Base-by-base conservation (phyloP, 2,329 filamentous ascomycete genomes). In the Colletotrichum chlorophyti region DNA sequence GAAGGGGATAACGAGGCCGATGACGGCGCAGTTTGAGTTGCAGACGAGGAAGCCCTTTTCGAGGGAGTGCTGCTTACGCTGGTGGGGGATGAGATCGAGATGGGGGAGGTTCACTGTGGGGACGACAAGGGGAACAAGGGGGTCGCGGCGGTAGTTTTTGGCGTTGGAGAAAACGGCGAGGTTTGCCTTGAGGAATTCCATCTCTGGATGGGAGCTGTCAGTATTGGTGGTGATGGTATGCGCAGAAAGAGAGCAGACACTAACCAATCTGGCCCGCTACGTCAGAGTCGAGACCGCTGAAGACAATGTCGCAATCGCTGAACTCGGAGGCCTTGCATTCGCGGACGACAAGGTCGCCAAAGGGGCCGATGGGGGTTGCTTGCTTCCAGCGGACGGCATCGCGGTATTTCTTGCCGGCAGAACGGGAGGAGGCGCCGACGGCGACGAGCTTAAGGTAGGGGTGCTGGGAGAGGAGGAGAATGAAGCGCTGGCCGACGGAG, bases 11-110 rank as follows among this genome's bases (percentile, higher is more conserved):
- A 97, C 94, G 58, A 98, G 86, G 43, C 94, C 94, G 68, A 98
- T 97, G 69, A 97, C 94, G 54, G 94, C 94, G 78, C 95, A 99
- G 79, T 98, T 98, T 64, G 92, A 96, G 80, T 98, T 98, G 84
- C 94, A 98, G 60, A 97, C 92, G 32, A 98, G 79, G 79, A 98
- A 97, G 21, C 95, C 95, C 76, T 91, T 93, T 62, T 89, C 80
- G 40, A 97, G 81, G 24, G 80, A 79, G 73, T 90, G 85, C 38
- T 90, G 82, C 70, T 86, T 82, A 62, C 91, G 85, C 79, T 98
- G 94, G 75, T 96, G 88, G n/a, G 90, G 89, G 71, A 98, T 94
- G 61, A 97, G 83, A 70, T 90, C 85, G 68, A 97, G 84, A 76
- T 98, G 94, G 38, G 85, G 77, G 11, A 96, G 87, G 80, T 98